Conservation (phyloP, 1,284 basidiomycete genomes). For the Austroboletus niveus region DNA sequence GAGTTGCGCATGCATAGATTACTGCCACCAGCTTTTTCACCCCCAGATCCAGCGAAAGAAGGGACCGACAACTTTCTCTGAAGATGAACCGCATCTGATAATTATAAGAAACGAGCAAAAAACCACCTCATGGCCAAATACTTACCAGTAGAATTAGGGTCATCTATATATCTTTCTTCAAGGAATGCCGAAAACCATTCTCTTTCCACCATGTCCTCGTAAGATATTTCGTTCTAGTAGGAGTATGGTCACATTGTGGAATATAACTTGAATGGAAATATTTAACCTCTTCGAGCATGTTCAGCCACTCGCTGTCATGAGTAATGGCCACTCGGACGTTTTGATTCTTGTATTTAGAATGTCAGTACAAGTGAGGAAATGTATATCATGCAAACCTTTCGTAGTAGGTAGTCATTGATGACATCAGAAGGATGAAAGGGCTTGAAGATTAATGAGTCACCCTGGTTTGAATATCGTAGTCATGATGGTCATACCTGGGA, state of each 20-base stretch:
- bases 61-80: background rate
- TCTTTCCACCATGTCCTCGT: background rate
- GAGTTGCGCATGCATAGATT: background rate
- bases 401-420: conserved; percentile 1
- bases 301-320: background rate
- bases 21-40: background rate
- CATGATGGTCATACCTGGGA: too few relatives aligned
- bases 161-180: background rate
- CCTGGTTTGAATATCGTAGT: too few relatives aligned
- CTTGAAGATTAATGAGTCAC: background rate
- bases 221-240: background rate
- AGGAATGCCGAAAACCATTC: background rate
- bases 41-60: background rate
- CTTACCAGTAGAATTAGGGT: background rate
- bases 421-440: conserved; percentile 2
- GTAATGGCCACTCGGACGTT: background rate
- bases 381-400: background rate
- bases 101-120: background rate
- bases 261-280: too few relatives aligned
- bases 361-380: too few relatives aligned
- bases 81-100: background rate
- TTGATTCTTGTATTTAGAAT: background rate
- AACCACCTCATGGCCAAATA: background rate
- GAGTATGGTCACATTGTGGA: background rate
- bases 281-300: background rate